These are phyloP conservation scores for Colletotrichum tabaci DNA, from an alignment of 2,329 filamentous ascomycete genomes.

Conservation along the genomic window DNA sequence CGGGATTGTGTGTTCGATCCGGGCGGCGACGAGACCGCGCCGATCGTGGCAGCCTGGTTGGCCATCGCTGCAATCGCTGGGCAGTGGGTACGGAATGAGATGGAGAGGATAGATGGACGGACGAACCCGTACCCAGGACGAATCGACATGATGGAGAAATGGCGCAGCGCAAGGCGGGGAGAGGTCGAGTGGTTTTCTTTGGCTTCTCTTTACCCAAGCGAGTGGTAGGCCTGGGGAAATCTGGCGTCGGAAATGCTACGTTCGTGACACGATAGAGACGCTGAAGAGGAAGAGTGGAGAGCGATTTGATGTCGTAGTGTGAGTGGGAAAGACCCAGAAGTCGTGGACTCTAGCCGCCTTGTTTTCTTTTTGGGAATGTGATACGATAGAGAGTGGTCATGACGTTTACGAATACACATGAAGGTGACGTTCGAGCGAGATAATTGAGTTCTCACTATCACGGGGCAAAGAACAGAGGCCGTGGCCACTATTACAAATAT, in stretches of 20 bases:
- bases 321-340: background rate
- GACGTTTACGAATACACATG: too few relatives aligned
- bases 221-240: too few relatives aligned
- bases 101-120: background rate
- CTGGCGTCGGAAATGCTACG: background rate
- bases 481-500: too few relatives aligned
- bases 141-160: background rate
- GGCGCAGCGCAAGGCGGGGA: background rate
- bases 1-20: background rate
- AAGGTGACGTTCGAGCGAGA: too few relatives aligned
- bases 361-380: too few relatives aligned
- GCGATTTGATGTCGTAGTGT: background rate
- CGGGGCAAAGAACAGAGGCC: too few relatives aligned
- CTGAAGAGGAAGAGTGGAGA: background rate
- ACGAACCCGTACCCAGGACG: background rate
- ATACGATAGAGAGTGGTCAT: too few relatives aligned
- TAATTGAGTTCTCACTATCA: rapidly evolving
- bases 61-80: background rate
- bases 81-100: background rate
- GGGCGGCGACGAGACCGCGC: background rate
- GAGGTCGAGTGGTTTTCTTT: too few relatives aligned
- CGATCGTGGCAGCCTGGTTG: background rate
- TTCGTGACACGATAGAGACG: too few relatives aligned
- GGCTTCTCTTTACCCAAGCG: background rate
- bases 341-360: too few relatives aligned